Evolutionary conservation across 805 yeast genomes (phyloP).

Genomic region (Jamesozyma piceae): DNA sequence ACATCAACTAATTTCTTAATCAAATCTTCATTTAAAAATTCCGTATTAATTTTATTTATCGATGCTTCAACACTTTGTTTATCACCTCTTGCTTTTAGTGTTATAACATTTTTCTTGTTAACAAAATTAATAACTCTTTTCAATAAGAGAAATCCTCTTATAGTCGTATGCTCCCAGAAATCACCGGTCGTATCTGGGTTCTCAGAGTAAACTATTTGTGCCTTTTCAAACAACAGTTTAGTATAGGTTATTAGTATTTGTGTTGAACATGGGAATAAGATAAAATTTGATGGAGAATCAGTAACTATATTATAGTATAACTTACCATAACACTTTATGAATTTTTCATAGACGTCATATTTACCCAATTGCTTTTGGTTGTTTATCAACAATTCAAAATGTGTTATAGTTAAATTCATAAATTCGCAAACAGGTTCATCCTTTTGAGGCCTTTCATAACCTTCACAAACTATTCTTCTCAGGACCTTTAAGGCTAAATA

Average conservation of each 20-base stretch:
- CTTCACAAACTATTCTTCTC: slow-evolving; percentile 66
- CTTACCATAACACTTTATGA: slow-evolving; percentile 66
- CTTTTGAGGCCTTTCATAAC: slow-evolving; percentile 61
- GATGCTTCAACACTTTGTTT: slow-evolving; percentile 55
- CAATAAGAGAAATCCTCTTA: slow-evolving; percentile 55
- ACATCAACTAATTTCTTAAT: slow-evolving; percentile 53
- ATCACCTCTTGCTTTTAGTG: slow-evolving; percentile 55
- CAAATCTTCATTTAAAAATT: slow-evolving; percentile 50
- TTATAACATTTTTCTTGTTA: slow-evolving; percentile 57
- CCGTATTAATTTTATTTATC: slow-evolving; percentile 39
- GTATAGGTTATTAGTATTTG: slow-evolving; percentile 55
- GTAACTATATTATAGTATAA: slow-evolving; percentile 52
- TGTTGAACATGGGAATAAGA: slow-evolving; percentile 54
- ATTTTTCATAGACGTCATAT: slow-evolving; percentile 48
- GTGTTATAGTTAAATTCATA: slow-evolving; percentile 44
- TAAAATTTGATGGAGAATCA: slow-evolving; percentile 58
- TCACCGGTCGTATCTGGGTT: slow-evolving; percentile 41
- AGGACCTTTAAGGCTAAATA: slow-evolving; percentile 68
- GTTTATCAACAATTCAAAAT: slow-evolving; percentile 47
- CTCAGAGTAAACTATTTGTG: slow-evolving; percentile 52
- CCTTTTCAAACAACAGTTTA: slow-evolving; percentile 52
- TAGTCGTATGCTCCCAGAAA: slow-evolving; percentile 68
- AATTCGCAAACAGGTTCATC: slow-evolving; percentile 49
- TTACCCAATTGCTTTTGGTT: slow-evolving; percentile 42
- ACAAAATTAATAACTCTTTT: slow-evolving; percentile 55